Percentiles rank a stretch among this genome's conserved stretches.
Conservation (phyloP, 2,329 filamentous ascomycete genomes). For the Aureobasidium namibiae region DNA sequence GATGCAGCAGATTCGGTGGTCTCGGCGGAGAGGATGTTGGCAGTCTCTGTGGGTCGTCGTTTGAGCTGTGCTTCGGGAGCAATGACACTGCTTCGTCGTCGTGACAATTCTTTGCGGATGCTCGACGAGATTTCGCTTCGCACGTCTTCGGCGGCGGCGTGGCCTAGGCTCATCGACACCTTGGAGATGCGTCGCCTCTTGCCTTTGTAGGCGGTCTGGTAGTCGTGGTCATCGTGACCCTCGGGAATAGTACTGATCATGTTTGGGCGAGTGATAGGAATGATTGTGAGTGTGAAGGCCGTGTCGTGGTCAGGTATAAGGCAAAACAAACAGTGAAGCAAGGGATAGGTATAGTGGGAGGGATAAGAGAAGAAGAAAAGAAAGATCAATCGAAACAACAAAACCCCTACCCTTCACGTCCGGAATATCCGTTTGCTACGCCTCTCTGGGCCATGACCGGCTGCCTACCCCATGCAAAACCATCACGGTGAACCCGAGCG, state of each 20-base stretch:
- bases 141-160: not conserved
- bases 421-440: not conserved
- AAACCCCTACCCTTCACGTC: not conserved
- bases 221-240: not conserved
- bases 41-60: not conserved
- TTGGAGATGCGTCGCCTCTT: conserved; percentile 9
- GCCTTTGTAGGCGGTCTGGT: not conserved
- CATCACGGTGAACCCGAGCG: no score
- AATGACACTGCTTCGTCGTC: conserved; percentile 8
- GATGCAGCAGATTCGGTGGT: not conserved
- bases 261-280: not conserved
- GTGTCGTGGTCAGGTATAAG: not conserved
- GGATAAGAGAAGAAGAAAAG: not conserved
- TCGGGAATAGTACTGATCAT: conserved; percentile 1
- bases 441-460: not conserved
- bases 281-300: not conserved
- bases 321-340: not conserved
- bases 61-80: conserved; percentile 1
- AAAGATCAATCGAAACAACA: not conserved
- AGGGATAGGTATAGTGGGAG: not conserved
- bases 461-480: not conserved
- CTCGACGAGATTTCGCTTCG: conserved; percentile 6
- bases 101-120: conserved; percentile 8
- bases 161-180: conserved; percentile 7
- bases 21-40: not conserved